Evolutionary conservation across 2,329 filamentous ascomycete species (phyloP).

Genomic region (Cercospora janseana): DNA sequence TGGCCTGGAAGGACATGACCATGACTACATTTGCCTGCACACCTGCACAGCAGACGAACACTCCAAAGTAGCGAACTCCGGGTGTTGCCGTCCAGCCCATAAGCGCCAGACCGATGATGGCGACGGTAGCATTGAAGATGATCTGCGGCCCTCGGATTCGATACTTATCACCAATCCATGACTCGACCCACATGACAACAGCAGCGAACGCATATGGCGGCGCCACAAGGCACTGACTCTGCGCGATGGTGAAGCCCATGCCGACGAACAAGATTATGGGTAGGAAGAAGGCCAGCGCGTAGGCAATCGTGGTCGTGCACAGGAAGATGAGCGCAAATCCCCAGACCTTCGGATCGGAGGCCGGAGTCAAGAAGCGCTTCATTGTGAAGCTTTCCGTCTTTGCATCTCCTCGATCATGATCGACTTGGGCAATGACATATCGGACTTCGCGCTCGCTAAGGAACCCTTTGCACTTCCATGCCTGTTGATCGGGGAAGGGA

Average conservation of each 20-base stretch:
- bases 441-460: slow-evolving; percentile 11
- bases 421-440: slow-evolving; percentile 14
- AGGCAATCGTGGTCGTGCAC: slow-evolving; percentile 67
- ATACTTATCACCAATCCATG: slow-evolving; percentile 39
- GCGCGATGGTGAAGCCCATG: slow-evolving; percentile 63
- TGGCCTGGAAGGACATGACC: slow-evolving; percentile 75
- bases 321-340: slow-evolving; percentile 53
- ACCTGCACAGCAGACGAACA: slow-evolving; percentile 71
- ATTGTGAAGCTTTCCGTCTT: slow-evolving; percentile 41
- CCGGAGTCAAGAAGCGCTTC: slow-evolving; percentile 41
- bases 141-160: slow-evolving; percentile 66
- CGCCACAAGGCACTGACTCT: slow-evolving; percentile 68
- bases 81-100: slow-evolving; percentile 64
- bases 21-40: slow-evolving; percentile 75
- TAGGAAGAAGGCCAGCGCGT: slow-evolving; percentile 74
- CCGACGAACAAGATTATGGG: slow-evolving; percentile 66
- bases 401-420: slow-evolving; percentile 12
- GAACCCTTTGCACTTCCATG: slow-evolving; percentile 9
- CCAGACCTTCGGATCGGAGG: slow-evolving; percentile 53
- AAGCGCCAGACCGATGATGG: slow-evolving; percentile 65
- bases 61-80: slow-evolving; percentile 66
- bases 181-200: slow-evolving; percentile 57
- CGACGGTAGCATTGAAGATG: slow-evolving; percentile 61
- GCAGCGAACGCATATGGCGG: slow-evolving; percentile 66
- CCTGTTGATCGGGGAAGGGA: slow-evolving; percentile 14